Base-by-base conservation (phyloP, 352 stramenopile genomes). In the Globisporangium ultimum region DNA sequence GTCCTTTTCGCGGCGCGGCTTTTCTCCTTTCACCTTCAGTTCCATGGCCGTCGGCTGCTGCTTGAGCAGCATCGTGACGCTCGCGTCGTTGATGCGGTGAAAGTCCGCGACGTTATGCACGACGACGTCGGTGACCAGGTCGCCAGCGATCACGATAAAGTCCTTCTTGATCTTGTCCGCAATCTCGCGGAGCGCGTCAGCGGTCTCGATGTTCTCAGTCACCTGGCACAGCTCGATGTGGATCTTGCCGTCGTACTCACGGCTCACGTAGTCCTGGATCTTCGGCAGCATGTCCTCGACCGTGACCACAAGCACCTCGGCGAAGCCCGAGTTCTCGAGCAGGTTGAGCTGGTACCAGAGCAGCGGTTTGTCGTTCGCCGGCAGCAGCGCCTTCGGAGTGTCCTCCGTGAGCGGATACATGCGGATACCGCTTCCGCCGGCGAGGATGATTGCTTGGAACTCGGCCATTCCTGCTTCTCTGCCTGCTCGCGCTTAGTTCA, bases 391-490 rank as follows among this genome's bases (percentile, higher is more conserved):
- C 72, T 93, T 93, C 20, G 84, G 81, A 10, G 78, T 90, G 48
- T 89, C 80, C 59, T 91, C 80, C 21, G 84, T 93, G 22, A 93
- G 60, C 34, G 84, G 76, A 49, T 91, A 91, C 64, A 93, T 61
- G 24, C 84, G 84, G 52, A 92, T 88, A 60, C 82, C 84, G 57
- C 78, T 85, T 32, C 84, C 84, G 51, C 84, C 84, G 43, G 84
- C 84, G 46, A 93, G 65, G 64, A 93, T 91, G 61, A 93, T 78
- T 57, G 80, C 84, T 59, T 93, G 84, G 72, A 91, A 93, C 67
- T 93, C 84, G 51, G 80, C 80, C 84, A 91, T 91, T 17, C 21
- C 41, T 21, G 32, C 11, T 15, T 45, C 40, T n/a, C 28, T 45
- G 13, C 40, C 14, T 45, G 13, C 40, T 2, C 40, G 12, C 13